These are phyloP conservation scores for Penicillium roqueforti DNA, from an alignment of 495 filamentous ascomycete species.

Conservation along the genomic window DNA sequence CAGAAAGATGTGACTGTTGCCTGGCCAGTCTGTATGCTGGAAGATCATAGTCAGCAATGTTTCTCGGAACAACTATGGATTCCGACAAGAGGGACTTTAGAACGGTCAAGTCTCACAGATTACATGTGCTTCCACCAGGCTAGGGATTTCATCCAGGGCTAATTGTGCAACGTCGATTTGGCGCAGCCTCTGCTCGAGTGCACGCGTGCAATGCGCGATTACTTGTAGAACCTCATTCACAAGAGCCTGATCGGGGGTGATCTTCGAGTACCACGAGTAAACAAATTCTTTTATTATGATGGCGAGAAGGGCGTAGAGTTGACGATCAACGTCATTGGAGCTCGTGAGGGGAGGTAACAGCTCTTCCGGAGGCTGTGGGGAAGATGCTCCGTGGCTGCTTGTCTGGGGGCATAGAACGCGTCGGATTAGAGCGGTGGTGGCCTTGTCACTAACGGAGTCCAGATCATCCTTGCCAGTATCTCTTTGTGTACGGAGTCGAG, in stretches of 20 bases:
- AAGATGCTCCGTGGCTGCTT: constrained; percentile 36
- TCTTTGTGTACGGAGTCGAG: constrained; percentile 29
- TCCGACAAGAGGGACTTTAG: constrained; percentile 9
- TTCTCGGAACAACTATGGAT: background rate
- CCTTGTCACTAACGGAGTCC: constrained; percentile 51
- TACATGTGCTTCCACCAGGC: constrained; percentile 74
- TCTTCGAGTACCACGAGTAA: constrained; percentile 85
- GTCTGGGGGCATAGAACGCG: constrained; percentile 60
- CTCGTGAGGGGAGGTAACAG: constrained; percentile 87
- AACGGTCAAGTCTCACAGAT: constrained; percentile 54
- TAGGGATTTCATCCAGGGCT: constrained; percentile 84
- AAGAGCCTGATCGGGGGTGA: constrained; percentile 84
- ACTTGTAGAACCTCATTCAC: constrained; percentile 82
- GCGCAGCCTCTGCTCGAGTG: constrained; percentile 77
- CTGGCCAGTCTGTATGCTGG: constrained; percentile 52
- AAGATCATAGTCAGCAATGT: constrained; percentile 9
- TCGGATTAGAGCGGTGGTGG: constrained; percentile 57
- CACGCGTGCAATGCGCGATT: constrained; percentile 84
- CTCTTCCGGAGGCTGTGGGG: constrained; percentile 62
- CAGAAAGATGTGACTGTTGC: constrained; percentile 47
- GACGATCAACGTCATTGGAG: constrained; percentile 84
- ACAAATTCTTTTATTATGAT: constrained; percentile 86
- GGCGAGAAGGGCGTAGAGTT: constrained; percentile 87
- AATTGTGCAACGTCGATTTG: constrained; percentile 78
- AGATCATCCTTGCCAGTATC: constrained; percentile 26